Conservation (phyloP, 768 basidiomycete genomes). For the Pisolithus albus region DNA sequence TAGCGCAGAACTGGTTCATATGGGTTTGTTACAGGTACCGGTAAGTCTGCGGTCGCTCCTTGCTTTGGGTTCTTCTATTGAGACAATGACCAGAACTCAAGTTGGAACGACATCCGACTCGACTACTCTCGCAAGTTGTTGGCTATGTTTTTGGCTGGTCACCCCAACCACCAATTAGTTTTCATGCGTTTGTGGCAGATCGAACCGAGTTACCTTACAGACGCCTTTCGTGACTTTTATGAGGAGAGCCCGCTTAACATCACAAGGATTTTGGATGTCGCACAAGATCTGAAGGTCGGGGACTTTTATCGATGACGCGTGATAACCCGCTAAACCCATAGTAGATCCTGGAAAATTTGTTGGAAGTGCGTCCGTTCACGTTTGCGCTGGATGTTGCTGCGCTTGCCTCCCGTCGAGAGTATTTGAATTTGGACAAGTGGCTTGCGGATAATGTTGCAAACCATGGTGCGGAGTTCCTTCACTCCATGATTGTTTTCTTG, state of each 20-base stretch:
- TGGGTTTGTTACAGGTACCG: slow-evolving; percentile 86
- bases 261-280: slow-evolving; percentile 89
- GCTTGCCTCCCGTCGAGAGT: slow-evolving; percentile 86
- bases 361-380: slow-evolving; percentile 82
- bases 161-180: slow-evolving; percentile 92
- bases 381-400: slow-evolving; percentile 94
- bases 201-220: slow-evolving; percentile 76
- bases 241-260: slow-evolving; percentile 89
- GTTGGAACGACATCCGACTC: slow-evolving; percentile 83
- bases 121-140: slow-evolving; percentile 83
- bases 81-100: slow-evolving; percentile 46
- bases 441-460: slow-evolving; percentile 77
- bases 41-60: slow-evolving; percentile 41
- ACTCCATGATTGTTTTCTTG: slow-evolving; percentile 81
- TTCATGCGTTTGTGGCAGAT: slow-evolving; percentile 97
- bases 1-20: slow-evolving; percentile 88
- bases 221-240: slow-evolving; percentile 89
- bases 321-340: background rate
- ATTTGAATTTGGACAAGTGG: slow-evolving; percentile 96
- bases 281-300: slow-evolving; percentile 85
- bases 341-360: slow-evolving; percentile 86
- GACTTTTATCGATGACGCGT: background rate
- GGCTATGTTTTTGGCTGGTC: slow-evolving; percentile 84
- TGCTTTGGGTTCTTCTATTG: slow-evolving; percentile 1
- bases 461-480: slow-evolving; percentile 82